A percentile compares a stretch with the other conserved stretches of the same genome.
Evolutionary conservation across 1,139 yeast species (phyloP).

Genomic region (Taphrina confusa): DNA sequence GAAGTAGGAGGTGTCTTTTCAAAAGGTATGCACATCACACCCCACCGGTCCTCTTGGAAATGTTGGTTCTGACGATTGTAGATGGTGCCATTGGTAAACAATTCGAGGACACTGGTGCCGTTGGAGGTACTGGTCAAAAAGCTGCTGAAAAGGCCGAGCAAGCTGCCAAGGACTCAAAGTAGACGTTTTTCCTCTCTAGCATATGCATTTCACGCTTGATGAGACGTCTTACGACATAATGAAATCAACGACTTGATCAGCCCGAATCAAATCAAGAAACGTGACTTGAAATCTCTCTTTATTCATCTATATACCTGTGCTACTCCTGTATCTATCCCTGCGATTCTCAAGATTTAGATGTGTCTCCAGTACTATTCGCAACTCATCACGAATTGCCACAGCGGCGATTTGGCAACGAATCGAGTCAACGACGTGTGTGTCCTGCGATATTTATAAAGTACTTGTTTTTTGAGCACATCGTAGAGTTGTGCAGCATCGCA

Average conservation of each 20-base stretch:
- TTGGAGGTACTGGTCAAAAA: conserved; percentile 33
- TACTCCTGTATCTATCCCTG: too few relatives aligned
- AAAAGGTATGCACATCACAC: conserved; percentile 20
- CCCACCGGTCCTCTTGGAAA: not conserved
- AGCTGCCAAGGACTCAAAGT: conserved; percentile 25
- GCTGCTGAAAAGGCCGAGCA: conserved; percentile 34
- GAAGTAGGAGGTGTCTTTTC: conserved; percentile 31
- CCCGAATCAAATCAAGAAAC: too few relatives aligned
- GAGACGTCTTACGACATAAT: conserved; percentile 8
- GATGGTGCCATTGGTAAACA: conserved; percentile 33
- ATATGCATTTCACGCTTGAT: conserved; percentile 8
- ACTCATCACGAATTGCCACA: too few relatives aligned
- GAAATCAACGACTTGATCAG: not conserved
- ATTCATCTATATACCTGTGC: too few relatives aligned
- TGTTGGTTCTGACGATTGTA: not conserved
- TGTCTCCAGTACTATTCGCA: too few relatives aligned
- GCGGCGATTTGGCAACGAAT: too few relatives aligned
- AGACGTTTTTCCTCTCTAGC: not conserved
- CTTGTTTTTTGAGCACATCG: too few relatives aligned
- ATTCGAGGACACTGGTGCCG: conserved; percentile 30
- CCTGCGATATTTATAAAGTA: too few relatives aligned
- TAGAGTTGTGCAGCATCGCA: too few relatives aligned
- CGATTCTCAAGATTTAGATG: too few relatives aligned
- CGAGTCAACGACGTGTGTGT: too few relatives aligned
- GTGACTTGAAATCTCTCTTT: too few relatives aligned